phyloP scores from a whole-genome alignment of 345 rosid species.

The Fremontodendron californicum region DNA sequence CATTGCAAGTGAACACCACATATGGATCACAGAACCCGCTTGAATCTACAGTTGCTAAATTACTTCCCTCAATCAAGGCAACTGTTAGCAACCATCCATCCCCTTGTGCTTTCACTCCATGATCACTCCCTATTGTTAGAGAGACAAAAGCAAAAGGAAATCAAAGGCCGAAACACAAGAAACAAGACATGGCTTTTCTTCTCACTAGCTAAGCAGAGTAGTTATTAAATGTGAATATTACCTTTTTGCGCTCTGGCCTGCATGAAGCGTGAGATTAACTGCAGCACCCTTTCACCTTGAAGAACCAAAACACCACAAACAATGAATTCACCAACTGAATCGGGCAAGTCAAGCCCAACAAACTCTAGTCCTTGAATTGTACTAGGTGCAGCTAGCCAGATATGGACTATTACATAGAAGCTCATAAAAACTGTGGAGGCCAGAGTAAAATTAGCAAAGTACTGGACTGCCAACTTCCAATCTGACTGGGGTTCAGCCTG shows the following conservation, averaged over 20 bases:
- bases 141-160: constrained; percentile 11
- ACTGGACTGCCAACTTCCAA: constrained; percentile 75
- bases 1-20: constrained; percentile 87
- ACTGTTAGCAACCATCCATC: constrained; percentile 94
- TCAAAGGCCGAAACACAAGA: background rate
- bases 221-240: constrained; percentile 24
- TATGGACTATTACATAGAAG: constrained; percentile 64
- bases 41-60: constrained; percentile 87
- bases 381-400: constrained; percentile 59
- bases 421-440: constrained; percentile 62
- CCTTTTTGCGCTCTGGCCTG: constrained; percentile 86
- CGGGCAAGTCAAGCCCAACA: constrained; percentile 91
- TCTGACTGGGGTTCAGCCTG: constrained; percentile 82
- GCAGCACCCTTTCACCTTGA: constrained; percentile 66
- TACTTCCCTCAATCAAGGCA: constrained; percentile 85
- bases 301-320: constrained; percentile 78
- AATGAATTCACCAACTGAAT: constrained; percentile 83
- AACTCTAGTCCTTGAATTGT: constrained; percentile 86
- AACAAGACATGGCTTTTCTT: background rate
- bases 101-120: constrained; percentile 94
- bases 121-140: constrained; percentile 67
- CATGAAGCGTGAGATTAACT: constrained; percentile 71
- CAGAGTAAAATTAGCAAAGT: constrained; percentile 82
- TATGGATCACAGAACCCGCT: constrained; percentile 90
- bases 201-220: background rate